Base-by-base conservation (phyloP, 2,329 filamentous ascomycete genomes). In the Pseudogymnoascus sp. region DNA sequence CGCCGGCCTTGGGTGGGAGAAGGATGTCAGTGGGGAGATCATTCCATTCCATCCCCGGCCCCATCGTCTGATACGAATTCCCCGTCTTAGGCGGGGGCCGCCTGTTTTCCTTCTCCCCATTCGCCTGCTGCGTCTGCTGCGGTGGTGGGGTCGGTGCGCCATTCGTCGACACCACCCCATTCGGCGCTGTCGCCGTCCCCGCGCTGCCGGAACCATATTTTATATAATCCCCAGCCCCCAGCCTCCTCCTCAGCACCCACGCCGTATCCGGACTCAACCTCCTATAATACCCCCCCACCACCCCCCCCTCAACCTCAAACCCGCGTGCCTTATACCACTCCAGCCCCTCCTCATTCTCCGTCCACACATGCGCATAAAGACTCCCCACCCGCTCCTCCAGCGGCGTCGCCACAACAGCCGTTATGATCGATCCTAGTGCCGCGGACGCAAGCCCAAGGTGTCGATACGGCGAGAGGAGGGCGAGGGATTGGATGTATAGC, bases 331-430 rank as follows among this genome's bases (percentile, higher is more conserved):
- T 70, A 74, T 89, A 89, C 86, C 86, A 89, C 64, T 77, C 77
- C 65, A 88, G 74, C 0, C 81, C 86, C 19, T 87, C 85, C 2
- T 81, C 79, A 71, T 87, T 88, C 65, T 85, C 80, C 10, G 85
- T 86, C 86, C 86, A 89, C 15, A 88, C 86, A 72, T 89, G 86
- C 4, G 86, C 86, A 67, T 84, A 87, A 15, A 87, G 76, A 47
- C 77, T 77, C 59, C 69, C 69, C 61, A 73, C 78, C 75, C 75
- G 10, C 74, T 74, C 68, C 21, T 65, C 11, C 69, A 73, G 62
- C 61, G 23, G 5, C 11, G 17, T 1, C 3, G 62, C 15, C 11
- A 82, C 68, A 53, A 85, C 77, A 66, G 82, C 78, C 53, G 84
- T 60, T 15, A 74, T 70, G 4, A 74, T 67, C 15, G 68, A 65